These are phyloP conservation scores for Populus tremula DNA, from an alignment of 345 rosid species.

Conservation along the genomic window DNA sequence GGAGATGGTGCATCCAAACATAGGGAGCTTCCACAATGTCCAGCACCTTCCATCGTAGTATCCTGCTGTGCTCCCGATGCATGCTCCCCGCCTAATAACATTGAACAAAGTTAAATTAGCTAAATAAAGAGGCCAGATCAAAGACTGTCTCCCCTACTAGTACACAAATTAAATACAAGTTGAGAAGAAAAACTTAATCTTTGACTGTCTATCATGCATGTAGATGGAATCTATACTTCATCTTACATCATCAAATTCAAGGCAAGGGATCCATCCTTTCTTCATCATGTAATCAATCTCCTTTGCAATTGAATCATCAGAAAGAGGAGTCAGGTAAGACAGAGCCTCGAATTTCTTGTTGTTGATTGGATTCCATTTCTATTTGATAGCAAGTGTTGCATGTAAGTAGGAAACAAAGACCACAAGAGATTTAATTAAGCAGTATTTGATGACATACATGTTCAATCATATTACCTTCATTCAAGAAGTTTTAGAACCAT, in stretches of 20 bases:
- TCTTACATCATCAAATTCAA: slow-evolving; percentile 67
- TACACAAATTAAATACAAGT: neutral
- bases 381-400: neutral
- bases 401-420: neutral
- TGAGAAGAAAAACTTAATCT: neutral
- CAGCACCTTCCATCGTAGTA: slow-evolving; percentile 72
- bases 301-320: slow-evolving; percentile 47
- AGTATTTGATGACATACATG: neutral
- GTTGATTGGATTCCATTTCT: slow-evolving; percentile 69
- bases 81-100: slow-evolving; percentile 37
- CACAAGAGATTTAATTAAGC: neutral
- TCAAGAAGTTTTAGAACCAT: slow-evolving; percentile 48
- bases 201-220: neutral
- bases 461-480: slow-evolving; percentile 49
- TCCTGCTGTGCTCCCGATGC: slow-evolving; percentile 45
- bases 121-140: neutral
- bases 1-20: slow-evolving; percentile 68
- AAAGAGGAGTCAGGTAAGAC: slow-evolving; percentile 50
- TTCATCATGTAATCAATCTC: slow-evolving; percentile 62
- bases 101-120: neutral
- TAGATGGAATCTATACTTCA: too few species aligned
- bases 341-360: slow-evolving; percentile 57
- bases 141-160: neutral
- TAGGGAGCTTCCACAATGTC: slow-evolving; percentile 76
- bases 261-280: slow-evolving; percentile 69